Evolutionary conservation across 2,329 filamentous ascomycete genomes (phyloP).

Genomic region (Penicillium oxalicum): DNA sequence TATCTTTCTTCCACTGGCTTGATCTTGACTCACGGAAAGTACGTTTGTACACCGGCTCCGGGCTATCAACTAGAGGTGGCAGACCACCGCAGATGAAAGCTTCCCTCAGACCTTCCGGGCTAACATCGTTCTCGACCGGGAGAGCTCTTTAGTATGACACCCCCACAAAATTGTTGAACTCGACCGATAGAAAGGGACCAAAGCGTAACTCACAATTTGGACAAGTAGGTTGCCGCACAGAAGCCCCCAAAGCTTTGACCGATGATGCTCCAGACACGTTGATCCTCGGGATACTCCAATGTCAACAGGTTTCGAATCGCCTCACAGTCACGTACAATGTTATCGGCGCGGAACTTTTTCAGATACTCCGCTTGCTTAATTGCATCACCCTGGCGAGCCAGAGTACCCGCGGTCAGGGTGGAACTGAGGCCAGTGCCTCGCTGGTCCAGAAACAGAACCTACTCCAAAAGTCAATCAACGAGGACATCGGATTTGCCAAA

Average conservation of each 20-base stretch:
- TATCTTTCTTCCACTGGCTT: too few relatives aligned
- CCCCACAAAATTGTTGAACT: too few relatives aligned
- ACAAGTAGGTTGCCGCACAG: conserved; percentile 76
- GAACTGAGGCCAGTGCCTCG: conserved; percentile 81
- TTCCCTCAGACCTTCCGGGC: conserved; percentile 71
- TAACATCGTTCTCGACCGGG: conserved; percentile 7
- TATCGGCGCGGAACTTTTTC: conserved; percentile 80
- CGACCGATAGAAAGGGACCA: not conserved
- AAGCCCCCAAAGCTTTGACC: conserved; percentile 94
- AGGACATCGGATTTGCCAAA: not conserved
- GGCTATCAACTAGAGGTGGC: conserved; percentile 63
- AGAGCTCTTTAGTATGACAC: not conserved
- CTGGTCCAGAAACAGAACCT: conserved; percentile 76
- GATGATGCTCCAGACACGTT: conserved; percentile 76
- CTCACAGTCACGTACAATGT: conserved; percentile 82
- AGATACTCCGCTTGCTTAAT: conserved; percentile 72
- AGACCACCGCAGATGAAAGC: conserved; percentile 80
- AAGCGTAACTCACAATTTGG: conserved; percentile 51
- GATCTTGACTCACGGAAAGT: conserved; percentile 49
- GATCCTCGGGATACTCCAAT: conserved; percentile 59
- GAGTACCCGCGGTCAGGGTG: conserved; percentile 67
- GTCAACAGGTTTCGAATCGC: conserved; percentile 74
- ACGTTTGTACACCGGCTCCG: conserved; percentile 69
- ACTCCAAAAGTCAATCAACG: not conserved
- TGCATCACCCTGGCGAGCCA: conserved; percentile 59